Percentiles rank a stretch among this genome's conserved stretches.
Evolutionary conservation across 192 early-diverging fungal species (phyloP).

Genomic region (Coemansia sp.): DNA sequence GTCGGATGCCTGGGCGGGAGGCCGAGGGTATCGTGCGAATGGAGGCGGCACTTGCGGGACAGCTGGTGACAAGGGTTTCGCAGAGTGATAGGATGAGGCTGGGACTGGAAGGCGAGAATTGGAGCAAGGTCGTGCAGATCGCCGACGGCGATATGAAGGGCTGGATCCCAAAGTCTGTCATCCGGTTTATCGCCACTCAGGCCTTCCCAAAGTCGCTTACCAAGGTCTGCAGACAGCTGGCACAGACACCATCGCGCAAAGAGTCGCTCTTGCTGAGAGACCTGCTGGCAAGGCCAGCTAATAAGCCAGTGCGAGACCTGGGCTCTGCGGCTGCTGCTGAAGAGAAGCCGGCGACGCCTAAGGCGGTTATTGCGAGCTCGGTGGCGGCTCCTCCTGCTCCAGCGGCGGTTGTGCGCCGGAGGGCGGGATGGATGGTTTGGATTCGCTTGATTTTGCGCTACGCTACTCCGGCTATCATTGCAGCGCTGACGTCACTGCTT

Average conservation of each 20-base stretch:
- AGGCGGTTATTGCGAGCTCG: background rate
- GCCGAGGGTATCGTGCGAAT: conserved; percentile 48
- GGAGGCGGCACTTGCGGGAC: conserved; percentile 53
- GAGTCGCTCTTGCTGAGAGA: conserved; percentile 32
- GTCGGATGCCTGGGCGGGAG: conserved; percentile 22
- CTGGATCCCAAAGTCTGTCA: conserved; percentile 52
- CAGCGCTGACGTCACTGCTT: conserved; percentile 34
- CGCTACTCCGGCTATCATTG: conserved; percentile 43
- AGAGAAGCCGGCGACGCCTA: background rate
- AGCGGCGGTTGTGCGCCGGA: background rate
- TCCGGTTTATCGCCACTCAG: conserved; percentile 55
- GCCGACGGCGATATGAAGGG: conserved; percentile 53
- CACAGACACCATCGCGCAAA: conserved; percentile 6
- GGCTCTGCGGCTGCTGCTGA: background rate
- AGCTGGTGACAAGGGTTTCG: conserved; percentile 27
- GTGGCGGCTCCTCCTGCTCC: background rate
- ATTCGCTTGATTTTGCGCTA: conserved; percentile 25
- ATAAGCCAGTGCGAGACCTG: background rate
- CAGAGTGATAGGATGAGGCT: conserved; percentile 14
- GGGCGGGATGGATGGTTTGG: conserved; percentile 20
- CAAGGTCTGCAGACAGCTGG: conserved; percentile 47
- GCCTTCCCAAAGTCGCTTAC: conserved; percentile 52
- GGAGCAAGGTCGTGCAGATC: conserved; percentile 50
- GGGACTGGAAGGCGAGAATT: conserved; percentile 16
- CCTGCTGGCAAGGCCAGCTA: background rate